Evolutionary conservation across 306 rosid genomes (phyloP), one percentile per base, ranked within the genome.

Genomic region (Castanopsis chinensis): DNA sequence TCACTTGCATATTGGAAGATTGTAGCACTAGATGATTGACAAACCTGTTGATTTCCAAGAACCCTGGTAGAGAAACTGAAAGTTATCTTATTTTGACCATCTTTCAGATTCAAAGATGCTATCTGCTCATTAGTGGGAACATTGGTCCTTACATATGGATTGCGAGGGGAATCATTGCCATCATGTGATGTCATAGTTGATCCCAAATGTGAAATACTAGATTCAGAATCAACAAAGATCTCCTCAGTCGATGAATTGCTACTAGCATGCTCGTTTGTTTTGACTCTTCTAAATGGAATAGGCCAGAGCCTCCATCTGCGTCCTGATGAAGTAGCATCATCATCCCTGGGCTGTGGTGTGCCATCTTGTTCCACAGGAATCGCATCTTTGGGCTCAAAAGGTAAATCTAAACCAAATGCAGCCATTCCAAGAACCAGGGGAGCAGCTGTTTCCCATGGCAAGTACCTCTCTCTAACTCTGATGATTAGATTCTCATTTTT

Each of bases 251-350:
- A 87, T 55, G 82, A 69, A 74, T 32, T 86, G 74, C 94, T 89
- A 80, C 76, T 76, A 49, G 90, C 76, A 81, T 89, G 98, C 65
- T 93, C 99, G 71, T 88, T 63, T 85, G 97, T 90, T 84, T 91
- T 93, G 85, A 93, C 94, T 88, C 86, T 91, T 85, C 99, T 87
- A 77, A 96, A 96, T 78, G 99, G 87, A 85, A 69, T 92, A 25
- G 94, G 81, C 99, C 99, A 96, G 54, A 95, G 94, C 87, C 97
- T 91, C 99, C 99, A 96, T 82, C 88, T 87, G 23, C 97, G 89
- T 45, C 92, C 87, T 67, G 94, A 63, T 5, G 94, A 82, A 65
- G 97, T 41, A 30, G 83, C 6, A 6, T 82, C 94, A 56, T 82
- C 86, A 19, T 82, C 86, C 55, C 75, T 83, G 35, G 91, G 80